phyloP scores from a whole-genome alignment of 257 asterid genomes.

The Linaria vulgaris region DNA sequence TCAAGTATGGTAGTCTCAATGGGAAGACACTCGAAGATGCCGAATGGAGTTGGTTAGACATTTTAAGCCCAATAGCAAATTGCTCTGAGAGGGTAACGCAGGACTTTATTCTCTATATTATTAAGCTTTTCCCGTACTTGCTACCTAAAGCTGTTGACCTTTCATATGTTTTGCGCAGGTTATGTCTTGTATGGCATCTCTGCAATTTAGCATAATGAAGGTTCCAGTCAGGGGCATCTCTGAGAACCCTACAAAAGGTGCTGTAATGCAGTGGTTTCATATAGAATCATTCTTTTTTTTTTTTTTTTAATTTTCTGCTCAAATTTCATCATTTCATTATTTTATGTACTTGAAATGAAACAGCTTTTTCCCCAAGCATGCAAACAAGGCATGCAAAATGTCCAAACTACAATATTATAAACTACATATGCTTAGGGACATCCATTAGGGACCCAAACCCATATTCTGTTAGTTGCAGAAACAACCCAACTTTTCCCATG shows the following conservation, averaged over 20 bases:
- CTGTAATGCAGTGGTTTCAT: neutral
- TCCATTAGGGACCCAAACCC: no score
- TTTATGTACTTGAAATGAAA: neutral
- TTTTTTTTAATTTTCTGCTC: neutral
- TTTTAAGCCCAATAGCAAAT: conserved; percentile 43
- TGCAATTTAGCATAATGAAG: conserved; percentile 35
- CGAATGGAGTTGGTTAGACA: conserved; percentile 54
- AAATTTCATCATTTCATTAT: no score
- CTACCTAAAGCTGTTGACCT: neutral
- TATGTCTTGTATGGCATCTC: conserved; percentile 41
- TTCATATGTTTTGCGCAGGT: conserved; percentile 35
- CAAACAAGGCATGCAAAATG: no score
- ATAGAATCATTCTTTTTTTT: neutral
- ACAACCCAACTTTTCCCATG: no score
- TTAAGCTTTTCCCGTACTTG: neutral
- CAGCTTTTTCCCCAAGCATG: no score
- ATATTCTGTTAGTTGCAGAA: no score
- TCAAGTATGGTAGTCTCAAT: conserved; percentile 46
- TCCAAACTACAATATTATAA: no score
- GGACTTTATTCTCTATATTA: neutral
- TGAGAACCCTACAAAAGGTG: conserved; percentile 49
- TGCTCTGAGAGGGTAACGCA: conserved; percentile 44
- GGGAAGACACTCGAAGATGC: conserved; percentile 28
- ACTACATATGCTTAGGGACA: no score
- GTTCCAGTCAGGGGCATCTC: conserved; percentile 43